phyloP scores from a whole-genome alignment of 208 protist species.

The Leishmania major region DNA sequence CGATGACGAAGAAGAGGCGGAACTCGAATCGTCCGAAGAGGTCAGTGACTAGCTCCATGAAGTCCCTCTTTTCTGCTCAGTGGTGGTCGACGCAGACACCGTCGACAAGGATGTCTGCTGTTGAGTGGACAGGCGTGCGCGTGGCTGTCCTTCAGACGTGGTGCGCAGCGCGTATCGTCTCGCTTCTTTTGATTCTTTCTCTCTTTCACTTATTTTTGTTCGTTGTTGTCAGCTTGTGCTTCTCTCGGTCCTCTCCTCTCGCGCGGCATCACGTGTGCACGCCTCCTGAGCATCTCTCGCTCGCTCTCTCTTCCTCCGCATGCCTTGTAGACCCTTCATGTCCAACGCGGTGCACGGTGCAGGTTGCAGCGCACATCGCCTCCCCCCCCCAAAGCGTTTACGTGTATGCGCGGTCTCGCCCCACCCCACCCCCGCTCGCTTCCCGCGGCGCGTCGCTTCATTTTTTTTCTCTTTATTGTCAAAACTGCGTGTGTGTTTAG shows the following conservation, averaged over 20 bases:
- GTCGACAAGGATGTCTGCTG: neutral
- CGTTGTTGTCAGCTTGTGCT: no score
- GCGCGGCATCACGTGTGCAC: neutral
- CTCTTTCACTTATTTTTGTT: no score
- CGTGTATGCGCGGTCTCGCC: no score
- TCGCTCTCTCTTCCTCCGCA: neutral
- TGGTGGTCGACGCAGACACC: no score
- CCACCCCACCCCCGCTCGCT: neutral
- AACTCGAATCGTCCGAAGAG: neutral
- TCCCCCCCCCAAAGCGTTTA: no score
- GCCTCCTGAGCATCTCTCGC: neutral
- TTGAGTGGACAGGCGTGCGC: neutral
- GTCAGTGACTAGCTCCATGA: neutral
- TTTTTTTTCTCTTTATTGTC: neutral
- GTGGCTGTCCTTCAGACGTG: neutral
- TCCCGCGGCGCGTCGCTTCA: neutral
- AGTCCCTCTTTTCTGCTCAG: neutral
- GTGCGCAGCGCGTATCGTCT: neutral
- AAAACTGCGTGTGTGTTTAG: no score
- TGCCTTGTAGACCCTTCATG: neutral
- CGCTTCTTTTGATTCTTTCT: neutral
- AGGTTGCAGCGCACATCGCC: neutral
- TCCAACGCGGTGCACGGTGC: neutral
- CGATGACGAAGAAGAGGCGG: slow-evolving; percentile 28
- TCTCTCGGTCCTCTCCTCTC: neutral